Percentiles rank a stretch among this genome's conserved stretches.
phyloP scores from a whole-genome alignment of 306 rosid species.

The Alnus rubra region DNA sequence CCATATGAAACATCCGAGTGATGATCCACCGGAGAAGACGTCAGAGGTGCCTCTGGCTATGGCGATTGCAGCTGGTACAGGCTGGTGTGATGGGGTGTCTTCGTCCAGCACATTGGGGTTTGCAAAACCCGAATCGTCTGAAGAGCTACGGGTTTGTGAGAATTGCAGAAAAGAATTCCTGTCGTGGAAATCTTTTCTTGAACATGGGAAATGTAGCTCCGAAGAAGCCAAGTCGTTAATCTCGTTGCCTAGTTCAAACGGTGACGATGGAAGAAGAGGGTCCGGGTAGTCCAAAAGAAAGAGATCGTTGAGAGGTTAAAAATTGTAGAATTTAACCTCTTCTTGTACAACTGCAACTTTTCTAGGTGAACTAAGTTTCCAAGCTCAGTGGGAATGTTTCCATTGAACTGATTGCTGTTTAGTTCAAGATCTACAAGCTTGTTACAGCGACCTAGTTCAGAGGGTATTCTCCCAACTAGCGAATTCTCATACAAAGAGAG shows the following conservation, averaged over 20 bases:
- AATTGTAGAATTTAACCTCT: too few species aligned
- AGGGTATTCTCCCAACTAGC: conserved; percentile 69
- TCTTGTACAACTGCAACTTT: too few species aligned
- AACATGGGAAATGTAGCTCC: conserved; percentile 80
- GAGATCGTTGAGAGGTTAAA: conserved; percentile 64
- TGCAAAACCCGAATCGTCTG: conserved; percentile 79
- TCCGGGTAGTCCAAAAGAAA: conserved; percentile 75
- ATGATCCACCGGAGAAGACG: too few species aligned
- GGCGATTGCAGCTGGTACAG: too few species aligned
- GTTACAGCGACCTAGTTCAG: conserved; percentile 63
- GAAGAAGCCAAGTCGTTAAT: conserved; percentile 57
- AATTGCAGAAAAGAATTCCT: conserved; percentile 81
- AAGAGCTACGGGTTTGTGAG: conserved; percentile 74
- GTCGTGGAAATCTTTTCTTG: conserved; percentile 87
- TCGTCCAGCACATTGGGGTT: too few species aligned
- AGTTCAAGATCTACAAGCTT: too few species aligned
- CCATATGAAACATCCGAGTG: too few species aligned
- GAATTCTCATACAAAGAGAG: conserved; percentile 47
- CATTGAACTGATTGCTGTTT: too few species aligned
- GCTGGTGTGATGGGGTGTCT: too few species aligned
- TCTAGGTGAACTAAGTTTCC: too few species aligned
- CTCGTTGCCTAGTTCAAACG: conserved; percentile 60
- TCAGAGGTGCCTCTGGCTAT: too few species aligned
- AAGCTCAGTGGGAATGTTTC: too few species aligned
- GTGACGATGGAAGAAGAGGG: conserved; percentile 38